Evolutionary conservation across 306 rosid species (phyloP), one percentile per base, ranked within the genome.

Genomic region (Castanea mollissima): DNA sequence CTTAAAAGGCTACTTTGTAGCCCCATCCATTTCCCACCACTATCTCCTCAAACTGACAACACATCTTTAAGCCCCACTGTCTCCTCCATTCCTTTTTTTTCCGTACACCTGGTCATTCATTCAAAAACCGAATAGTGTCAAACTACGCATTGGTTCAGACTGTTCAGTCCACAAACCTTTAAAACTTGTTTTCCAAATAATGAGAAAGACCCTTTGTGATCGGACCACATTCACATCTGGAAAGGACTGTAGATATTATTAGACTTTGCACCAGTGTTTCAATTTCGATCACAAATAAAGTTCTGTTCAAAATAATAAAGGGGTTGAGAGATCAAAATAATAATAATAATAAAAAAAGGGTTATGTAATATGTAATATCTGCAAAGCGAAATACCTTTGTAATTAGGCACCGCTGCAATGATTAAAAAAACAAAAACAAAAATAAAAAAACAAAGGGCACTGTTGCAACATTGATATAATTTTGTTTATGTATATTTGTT

Each of bases 51-150:
- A 41, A 20, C 41, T 16, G 65, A 77, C 74, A 19, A 68, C 72
- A 68, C 29, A 72, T 34, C 80, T 52, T 32, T 41, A 41, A 49
- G 16, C 64, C 35, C 34, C 80, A n/a, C 44, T 20, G 27, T 55
- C 54, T 46, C 21, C 80, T 14, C 41, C 46, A 5, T 6, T 41
- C 11, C 21, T 75, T 69, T 44, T 44, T 19, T 60, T 9, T 0
- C 70, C 78, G 79, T 62, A 67, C 74, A 52, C 80, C 80, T 68
- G 44, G 41, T 18, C 51, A 13, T 34, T 13, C 23, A 41, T 7
- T 41, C 46, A 8, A 1, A 72, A 65, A 46, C 72, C 1, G 29
- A 67, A 54, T 27, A 51, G 64, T 32, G 34, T 11, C 60, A 13
- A 18, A 6, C 67, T 10, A 3, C 10, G 21, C 14, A 14, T n/a